Evolutionary conservation across 495 filamentous ascomycete genomes (phyloP), one percentile per base, ranked within the genome.

Genomic region (Hyaloscypha bicolor): DNA sequence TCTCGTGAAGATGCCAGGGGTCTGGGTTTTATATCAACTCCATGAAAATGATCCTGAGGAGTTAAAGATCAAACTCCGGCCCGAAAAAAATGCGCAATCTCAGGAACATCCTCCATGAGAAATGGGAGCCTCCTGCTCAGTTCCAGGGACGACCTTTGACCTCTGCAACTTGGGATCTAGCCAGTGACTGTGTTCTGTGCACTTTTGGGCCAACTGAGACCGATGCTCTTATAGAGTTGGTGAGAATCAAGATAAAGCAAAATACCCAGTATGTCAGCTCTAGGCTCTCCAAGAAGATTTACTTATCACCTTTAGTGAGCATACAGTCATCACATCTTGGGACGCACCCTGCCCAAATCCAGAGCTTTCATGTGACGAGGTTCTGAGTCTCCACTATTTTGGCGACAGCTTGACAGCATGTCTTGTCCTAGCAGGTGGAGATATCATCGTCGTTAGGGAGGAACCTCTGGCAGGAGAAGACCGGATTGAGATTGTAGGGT

Each of bases 401-500:
- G 84, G 87, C 37, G 95, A 96, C 74, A 90, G 85, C 59, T 73
- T 85, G 60, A 91, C 88, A 48, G 86, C 88, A 72, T 93, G 90
- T 75, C 79, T 99, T 52, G 86, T 97, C 64, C 78, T 98, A n/a
- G 91, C 91, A 67, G 91, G 91, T 45, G 95, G 95, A 57, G 93
- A 99, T 78, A 93, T 99, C 71, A 79, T 97, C 59, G 80, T 92
- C 68, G 90, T 98, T 48, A 84, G 87, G 60, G 93, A 96, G 74
- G 86, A 92, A 60, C 88, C 91, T 51, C 76, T 86, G n/a, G 79
- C 80, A 25, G 85, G 81, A 60, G 85, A 90, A 75, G 88, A 90
- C 42, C 89, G 91, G 71, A 92, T 97, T 68, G 95, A 97, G 76
- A 98, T 97, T 67, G 83, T 97, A 70, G 95, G 96, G 68, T 96